Evolutionary conservation across 768 basidiomycete genomes (phyloP), one percentile per base, ranked within the genome.

Genomic region (Termitomyces sp.): DNA sequence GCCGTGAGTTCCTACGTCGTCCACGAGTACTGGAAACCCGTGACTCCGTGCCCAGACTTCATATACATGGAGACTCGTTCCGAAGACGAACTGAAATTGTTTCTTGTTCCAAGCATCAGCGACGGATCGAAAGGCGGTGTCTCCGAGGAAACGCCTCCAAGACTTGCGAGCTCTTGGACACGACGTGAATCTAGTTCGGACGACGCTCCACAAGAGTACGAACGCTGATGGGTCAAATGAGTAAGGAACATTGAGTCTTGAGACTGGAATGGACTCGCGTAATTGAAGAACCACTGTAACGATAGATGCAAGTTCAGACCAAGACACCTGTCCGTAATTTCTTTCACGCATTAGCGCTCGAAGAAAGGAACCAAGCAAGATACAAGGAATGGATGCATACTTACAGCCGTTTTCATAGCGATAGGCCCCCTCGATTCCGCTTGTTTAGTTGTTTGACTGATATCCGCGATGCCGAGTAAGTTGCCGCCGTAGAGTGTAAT

Each of bases 1-100:
- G 26, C 65, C 34, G 64, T 61, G 22, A 37, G 47, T 56, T 29
- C 65, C 67, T 5, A 74, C 48, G n/a, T 69, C 68, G 18, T 73
- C 72, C 31, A 71, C 60, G 8, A 53, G 32, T 2, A 46, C 29
- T n/a, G 63, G 58, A 41, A 70, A 53, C 16, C 61, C 56, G 20
- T 64, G 57, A 32, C 51, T 48, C 55, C 63, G 67, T 10, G 60
- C 55, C 67, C 67, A 74, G 3, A 37, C 39, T 36, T 63, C 14
- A 48, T 71, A 72, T 10, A 64, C 61, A 3, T 56, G 49, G 20
- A 53, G 37, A 5, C 65, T 63, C 4, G 63, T 63, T 0, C 68
- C 67, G n/a, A 64, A 46, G 6, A 57, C 24, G 37, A 48, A 60
- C 44, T 68, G 68, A 27, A 72, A 57, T 49, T 72, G 69, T 27